phyloP scores from a whole-genome alignment of 2,329 filamentous ascomycete species.

The Penicillium sp. region DNA sequence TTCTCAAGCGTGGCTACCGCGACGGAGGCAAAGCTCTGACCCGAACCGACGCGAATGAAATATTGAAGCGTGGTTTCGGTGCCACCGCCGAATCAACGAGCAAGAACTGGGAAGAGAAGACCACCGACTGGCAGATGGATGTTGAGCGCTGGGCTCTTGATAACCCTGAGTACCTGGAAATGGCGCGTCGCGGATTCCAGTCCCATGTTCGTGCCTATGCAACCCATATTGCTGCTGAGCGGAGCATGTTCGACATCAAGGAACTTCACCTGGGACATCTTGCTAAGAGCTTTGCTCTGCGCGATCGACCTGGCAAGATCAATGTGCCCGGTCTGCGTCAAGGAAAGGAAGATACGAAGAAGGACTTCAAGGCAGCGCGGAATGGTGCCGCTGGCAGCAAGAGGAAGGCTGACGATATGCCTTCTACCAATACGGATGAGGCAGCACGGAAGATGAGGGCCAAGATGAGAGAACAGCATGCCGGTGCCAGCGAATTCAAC shows the following conservation, averaged over 20 bases:
- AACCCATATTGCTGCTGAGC: conserved; percentile 83
- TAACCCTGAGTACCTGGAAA: conserved; percentile 69
- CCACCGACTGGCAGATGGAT: conserved; percentile 67
- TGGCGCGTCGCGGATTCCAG: conserved; percentile 82
- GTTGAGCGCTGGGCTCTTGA: conserved; percentile 65
- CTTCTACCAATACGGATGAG: conserved; percentile 40
- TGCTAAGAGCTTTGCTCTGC: conserved; percentile 87
- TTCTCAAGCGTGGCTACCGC: conserved; percentile 70
- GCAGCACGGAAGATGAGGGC: conserved; percentile 55
- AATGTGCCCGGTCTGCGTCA: conserved; percentile 52
- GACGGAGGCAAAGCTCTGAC: conserved; percentile 64
- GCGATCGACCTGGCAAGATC: conserved; percentile 85
- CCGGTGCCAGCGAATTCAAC: conserved; percentile 59
- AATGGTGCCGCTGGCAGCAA: conserved; percentile 36
- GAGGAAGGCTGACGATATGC: conserved; percentile 34
- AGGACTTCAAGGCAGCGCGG: conserved; percentile 48
- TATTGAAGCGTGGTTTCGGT: conserved; percentile 66
- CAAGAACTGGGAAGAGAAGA: conserved; percentile 62
- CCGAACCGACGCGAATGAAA: conserved; percentile 63
- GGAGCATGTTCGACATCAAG: conserved; percentile 86
- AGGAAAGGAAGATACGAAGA: conserved; percentile 47
- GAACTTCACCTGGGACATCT: conserved; percentile 87
- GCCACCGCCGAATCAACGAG: conserved; percentile 40
- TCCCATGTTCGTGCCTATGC: conserved; percentile 93
- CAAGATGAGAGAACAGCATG: conserved; percentile 53